Percentiles rank a stretch among this genome's conserved stretches.
Evolutionary conservation across 192 early-diverging fungal genomes (phyloP).

Genomic region (Mortierella claussenii): DNA sequence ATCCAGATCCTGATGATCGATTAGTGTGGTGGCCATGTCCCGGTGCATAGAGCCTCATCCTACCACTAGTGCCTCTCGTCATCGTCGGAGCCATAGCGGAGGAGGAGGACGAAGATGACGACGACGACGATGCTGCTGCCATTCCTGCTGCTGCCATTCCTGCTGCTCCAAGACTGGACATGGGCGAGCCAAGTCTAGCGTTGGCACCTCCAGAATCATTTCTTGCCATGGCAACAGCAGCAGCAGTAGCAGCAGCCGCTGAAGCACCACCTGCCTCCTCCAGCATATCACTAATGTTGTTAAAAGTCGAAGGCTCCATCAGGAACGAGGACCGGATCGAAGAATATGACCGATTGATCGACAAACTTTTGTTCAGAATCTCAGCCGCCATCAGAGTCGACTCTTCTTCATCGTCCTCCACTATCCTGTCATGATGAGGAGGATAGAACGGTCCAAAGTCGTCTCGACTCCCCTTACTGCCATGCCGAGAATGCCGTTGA

Average conservation of each 20-base stretch:
- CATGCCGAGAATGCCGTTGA: conserved; percentile 40
- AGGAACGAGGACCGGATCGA: conserved; percentile 51
- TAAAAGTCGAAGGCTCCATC: conserved; percentile 38
- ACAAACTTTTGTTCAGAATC: conserved; percentile 48
- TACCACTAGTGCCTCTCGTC: conserved; percentile 1
- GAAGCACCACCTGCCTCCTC: too few species aligned
- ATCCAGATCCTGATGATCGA: conserved; percentile 44
- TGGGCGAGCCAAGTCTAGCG: conserved; percentile 18
- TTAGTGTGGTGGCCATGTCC: conserved; percentile 38
- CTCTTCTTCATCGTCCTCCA: conserved; percentile 48
- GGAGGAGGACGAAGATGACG: too few species aligned
- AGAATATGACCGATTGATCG: conserved; percentile 46
- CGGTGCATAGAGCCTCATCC: conserved; percentile 25
- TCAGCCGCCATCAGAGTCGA: conserved; percentile 45
- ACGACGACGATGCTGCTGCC: too few species aligned
- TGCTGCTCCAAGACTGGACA: conserved; percentile 7
- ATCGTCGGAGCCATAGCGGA: too few species aligned
- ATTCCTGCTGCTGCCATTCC: too few species aligned
- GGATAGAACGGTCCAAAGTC: conserved; percentile 47
- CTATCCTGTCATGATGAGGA: conserved; percentile 45
- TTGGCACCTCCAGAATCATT: neutral
- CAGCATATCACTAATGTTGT: neutral
- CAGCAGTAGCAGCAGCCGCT: neutral
- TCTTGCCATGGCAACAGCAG: neutral
- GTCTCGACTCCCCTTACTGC: conserved; percentile 48